phyloP scores from a whole-genome alignment of 257 asterid species.

The Dorcoceras hygrometricum region DNA sequence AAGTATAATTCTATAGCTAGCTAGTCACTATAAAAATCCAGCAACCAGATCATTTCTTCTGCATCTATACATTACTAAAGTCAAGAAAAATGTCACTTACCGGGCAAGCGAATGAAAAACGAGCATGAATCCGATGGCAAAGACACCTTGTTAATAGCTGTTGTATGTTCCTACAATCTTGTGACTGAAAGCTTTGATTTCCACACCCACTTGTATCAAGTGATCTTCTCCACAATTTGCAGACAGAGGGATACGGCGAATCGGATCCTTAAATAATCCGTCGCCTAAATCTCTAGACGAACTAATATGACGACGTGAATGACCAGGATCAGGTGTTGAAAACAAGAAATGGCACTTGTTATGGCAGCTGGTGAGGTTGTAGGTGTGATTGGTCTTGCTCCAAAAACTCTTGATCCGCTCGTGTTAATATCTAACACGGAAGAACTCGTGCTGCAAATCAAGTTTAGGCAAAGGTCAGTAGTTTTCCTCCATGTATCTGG shows the following conservation, averaged over 20 bases:
- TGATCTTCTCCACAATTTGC: background rate
- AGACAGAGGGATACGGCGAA: background rate
- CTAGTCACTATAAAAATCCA: background rate
- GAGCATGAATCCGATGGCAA: background rate
- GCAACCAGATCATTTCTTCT: background rate
- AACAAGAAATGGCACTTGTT: conserved; percentile 2
- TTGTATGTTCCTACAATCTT: conserved; percentile 10
- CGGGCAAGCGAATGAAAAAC: background rate
- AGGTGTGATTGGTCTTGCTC: conserved; percentile 66
- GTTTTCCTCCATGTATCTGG: background rate
- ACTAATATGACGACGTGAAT: conserved; percentile 25
- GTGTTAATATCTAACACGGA: conserved; percentile 62
- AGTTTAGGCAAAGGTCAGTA: background rate
- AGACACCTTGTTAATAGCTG: background rate
- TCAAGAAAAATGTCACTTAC: background rate
- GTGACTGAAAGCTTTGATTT: background rate
- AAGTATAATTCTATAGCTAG: background rate
- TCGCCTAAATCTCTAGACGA: background rate
- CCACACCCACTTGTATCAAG: conserved; percentile 2
- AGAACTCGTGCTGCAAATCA: conserved; percentile 73
- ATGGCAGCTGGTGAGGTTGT: conserved; percentile 41
- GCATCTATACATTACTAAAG: background rate
- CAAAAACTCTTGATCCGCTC: conserved; percentile 71
- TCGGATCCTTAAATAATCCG: background rate
- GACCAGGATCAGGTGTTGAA: conserved; percentile 22